phyloP scores from a whole-genome alignment of 2,329 filamentous ascomycete species.

The Zymoseptoria tritici region DNA sequence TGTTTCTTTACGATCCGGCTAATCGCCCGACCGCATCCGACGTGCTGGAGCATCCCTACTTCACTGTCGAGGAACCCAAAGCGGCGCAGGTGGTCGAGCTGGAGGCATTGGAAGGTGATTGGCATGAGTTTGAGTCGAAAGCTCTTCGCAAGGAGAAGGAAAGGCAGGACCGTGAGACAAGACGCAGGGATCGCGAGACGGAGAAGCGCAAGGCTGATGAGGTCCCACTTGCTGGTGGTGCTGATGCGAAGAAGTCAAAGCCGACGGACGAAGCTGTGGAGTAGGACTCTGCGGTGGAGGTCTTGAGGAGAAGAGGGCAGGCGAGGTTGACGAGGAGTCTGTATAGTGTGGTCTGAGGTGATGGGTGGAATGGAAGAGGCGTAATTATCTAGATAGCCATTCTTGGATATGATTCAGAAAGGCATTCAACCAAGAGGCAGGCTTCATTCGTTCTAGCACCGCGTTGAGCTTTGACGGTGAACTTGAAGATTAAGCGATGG shows the following conservation, averaged over 20 bases:
- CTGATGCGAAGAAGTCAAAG: constrained; percentile 18
- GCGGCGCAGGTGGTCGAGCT: constrained; percentile 77
- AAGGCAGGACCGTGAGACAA: constrained; percentile 52
- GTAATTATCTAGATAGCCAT: background rate
- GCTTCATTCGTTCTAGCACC: background rate
- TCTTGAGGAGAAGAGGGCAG: background rate
- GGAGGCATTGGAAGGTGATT: constrained; percentile 77
- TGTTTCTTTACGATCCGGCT: constrained; percentile 84
- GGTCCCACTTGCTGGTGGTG: constrained; percentile 6
- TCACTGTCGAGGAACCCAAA: constrained; percentile 69
- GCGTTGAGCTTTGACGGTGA: background rate
- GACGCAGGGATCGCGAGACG: constrained; percentile 39
- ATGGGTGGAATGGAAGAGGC: background rate
- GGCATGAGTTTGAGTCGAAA: constrained; percentile 98
- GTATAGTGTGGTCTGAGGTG: background rate
- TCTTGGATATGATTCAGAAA: background rate
- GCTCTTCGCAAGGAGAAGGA: constrained; percentile 86
- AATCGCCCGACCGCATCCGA: constrained; percentile 77
- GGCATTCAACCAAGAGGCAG: background rate
- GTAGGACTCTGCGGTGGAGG: background rate
- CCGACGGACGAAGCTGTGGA: constrained; percentile 12
- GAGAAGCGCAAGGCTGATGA: constrained; percentile 30
- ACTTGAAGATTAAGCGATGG: no score
- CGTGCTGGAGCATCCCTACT: constrained; percentile 82
- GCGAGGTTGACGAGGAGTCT: background rate